Evolutionary conservation across 2,329 filamentous ascomycete genomes (phyloP).

Genomic region (Colletotrichum tanaceti): DNA sequence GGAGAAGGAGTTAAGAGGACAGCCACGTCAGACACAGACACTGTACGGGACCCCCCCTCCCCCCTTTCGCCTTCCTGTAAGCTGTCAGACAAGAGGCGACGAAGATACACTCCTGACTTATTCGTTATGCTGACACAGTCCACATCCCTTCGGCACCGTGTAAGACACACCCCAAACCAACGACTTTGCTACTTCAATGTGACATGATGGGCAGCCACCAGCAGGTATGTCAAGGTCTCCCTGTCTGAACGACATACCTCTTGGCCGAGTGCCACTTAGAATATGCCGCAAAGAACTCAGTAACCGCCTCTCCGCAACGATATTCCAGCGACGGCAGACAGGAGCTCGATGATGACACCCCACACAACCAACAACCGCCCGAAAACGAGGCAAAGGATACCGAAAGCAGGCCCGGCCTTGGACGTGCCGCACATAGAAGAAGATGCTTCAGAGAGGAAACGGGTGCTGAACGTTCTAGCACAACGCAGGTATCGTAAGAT

Average conservation of each 20-base stretch:
- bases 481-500: slow-evolving; percentile 63
- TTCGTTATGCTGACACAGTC: slow-evolving; percentile 29
- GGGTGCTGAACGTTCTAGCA: slow-evolving; percentile 65
- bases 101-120: not conserved
- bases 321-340: slow-evolving; percentile 3
- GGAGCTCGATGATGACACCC: not conserved
- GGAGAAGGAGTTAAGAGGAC: not conserved
- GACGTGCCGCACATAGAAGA: slow-evolving; percentile 61
- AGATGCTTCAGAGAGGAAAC: slow-evolving; percentile 64
- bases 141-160: slow-evolving; percentile 7
- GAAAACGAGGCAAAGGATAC: slow-evolving; percentile 52
- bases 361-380: slow-evolving; percentile 21
- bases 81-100: not conserved
- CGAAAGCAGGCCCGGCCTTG: slow-evolving; percentile 55
- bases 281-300: not conserved
- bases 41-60: too few relatives aligned
- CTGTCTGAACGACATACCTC: not conserved
- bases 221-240: not conserved
- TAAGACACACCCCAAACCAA: not conserved
- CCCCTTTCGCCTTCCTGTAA: not conserved
- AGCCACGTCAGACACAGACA: not conserved
- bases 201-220: too few relatives aligned
- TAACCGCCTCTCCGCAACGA: not conserved
- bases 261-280: not conserved
- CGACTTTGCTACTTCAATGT: slow-evolving; percentile 16